Evolutionary conservation across 768 basidiomycete genomes (phyloP).

Genomic region (Cystobasidium onofrii): DNA sequence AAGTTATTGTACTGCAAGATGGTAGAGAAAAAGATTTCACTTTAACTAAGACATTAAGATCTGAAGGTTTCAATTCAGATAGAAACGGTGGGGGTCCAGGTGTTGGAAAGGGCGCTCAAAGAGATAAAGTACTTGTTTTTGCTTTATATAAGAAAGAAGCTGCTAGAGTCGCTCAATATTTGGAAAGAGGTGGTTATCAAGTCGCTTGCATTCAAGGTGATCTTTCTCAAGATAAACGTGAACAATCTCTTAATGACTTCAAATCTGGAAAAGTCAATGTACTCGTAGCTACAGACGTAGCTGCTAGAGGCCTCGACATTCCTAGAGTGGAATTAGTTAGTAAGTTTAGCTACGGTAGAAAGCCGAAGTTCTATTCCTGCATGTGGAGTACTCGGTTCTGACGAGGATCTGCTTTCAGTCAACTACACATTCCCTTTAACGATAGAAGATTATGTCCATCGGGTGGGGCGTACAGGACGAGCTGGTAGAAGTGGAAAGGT

Average conservation of each 20-base stretch:
- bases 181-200: constrained; percentile 62
- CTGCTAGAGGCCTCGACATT: constrained; percentile 92
- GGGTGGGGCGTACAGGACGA: constrained; percentile 82
- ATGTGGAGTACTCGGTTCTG: not conserved
- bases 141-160: constrained; percentile 95
- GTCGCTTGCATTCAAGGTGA: constrained; percentile 50
- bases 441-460: constrained; percentile 50
- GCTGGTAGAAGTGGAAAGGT: constrained; percentile 66
- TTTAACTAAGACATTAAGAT: constrained; percentile 36
- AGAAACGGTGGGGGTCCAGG: constrained; percentile 50
- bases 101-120: constrained; percentile 47
- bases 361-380: too few species aligned
- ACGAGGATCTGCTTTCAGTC: not conserved
- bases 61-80: constrained; percentile 35
- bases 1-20: constrained; percentile 40
- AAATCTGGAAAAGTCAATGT: constrained; percentile 69
- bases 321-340: constrained; percentile 88
- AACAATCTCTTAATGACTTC: constrained; percentile 79
- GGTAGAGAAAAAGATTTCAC: constrained; percentile 39
- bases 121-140: constrained; percentile 63
- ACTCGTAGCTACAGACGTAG: constrained; percentile 91
- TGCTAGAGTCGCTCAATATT: constrained; percentile 71
- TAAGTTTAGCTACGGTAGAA: too few species aligned
- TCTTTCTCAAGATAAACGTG: constrained; percentile 71
- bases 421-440: constrained; percentile 37